Evolutionary conservation across 202 grass and related monocot species (phyloP).

Genomic region (Setaria italica): DNA sequence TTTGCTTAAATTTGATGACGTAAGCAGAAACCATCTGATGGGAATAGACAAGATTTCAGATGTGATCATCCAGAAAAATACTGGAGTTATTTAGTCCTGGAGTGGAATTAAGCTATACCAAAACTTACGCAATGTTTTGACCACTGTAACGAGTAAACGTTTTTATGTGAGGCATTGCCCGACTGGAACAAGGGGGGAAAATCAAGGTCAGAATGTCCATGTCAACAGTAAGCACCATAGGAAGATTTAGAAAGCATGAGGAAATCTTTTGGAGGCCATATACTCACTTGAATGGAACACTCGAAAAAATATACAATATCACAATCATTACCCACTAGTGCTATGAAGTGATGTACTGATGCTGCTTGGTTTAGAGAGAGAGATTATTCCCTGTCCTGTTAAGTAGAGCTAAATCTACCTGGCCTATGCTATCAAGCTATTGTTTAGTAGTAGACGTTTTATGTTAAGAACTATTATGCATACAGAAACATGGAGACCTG

Average conservation of each 20-base stretch:
- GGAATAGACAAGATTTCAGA: slow-evolving; percentile 35
- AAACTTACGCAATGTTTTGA: slow-evolving; percentile 88
- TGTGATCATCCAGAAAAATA: slow-evolving; percentile 28
- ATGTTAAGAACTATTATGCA: no score
- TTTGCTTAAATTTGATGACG: slow-evolving; percentile 95
- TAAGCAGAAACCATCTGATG: slow-evolving; percentile 93
- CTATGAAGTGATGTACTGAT: no score
- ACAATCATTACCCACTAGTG: no score
- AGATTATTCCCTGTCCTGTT: no score
- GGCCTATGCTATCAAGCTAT: no score
- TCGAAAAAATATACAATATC: background rate
- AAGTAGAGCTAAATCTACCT: no score
- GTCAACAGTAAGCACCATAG: slow-evolving; percentile 1
- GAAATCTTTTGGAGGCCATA: background rate
- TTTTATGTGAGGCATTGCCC: slow-evolving; percentile 97
- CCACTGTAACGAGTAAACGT: slow-evolving; percentile 85
- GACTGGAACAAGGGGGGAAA: slow-evolving; percentile 52
- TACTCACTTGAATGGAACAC: slow-evolving; percentile 3
- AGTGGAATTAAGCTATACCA: background rate
- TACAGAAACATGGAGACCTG: no score
- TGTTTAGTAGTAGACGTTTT: no score
- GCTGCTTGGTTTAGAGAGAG: no score
- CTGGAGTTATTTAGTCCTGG: background rate
- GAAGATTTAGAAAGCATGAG: no score
- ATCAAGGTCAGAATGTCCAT: slow-evolving; percentile 33